Evolutionary conservation across 2,329 filamentous ascomycete species (phyloP).

Genomic region (Tolypocladium tropicale): DNA sequence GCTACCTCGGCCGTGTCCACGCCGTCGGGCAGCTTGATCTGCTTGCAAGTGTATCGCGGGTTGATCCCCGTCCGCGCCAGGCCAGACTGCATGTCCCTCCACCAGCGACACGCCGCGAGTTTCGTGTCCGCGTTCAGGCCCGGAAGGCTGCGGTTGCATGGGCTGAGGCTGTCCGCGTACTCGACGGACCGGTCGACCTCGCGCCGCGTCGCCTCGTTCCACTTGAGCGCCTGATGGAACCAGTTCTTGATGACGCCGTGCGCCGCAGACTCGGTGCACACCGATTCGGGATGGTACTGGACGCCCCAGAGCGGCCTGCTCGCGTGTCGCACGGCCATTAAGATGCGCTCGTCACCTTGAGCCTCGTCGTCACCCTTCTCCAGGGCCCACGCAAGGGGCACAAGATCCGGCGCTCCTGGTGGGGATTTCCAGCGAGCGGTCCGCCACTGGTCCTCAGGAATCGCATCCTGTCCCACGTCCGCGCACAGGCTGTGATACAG

Average conservation of each 20-base stretch:
- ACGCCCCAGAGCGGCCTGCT: constrained; percentile 71
- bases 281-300: constrained; percentile 85
- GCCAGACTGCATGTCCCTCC: constrained; percentile 11
- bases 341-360: constrained; percentile 37
- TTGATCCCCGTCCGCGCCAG: constrained; percentile 19
- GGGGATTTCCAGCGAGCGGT: constrained; percentile 28
- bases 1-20: constrained; percentile 44
- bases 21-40: constrained; percentile 32
- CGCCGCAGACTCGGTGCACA: constrained; percentile 65
- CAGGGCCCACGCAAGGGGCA: constrained; percentile 54
- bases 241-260: constrained; percentile 60
- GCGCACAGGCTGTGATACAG: constrained; percentile 62
- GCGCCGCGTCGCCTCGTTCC: constrained; percentile 35
- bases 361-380: constrained; percentile 26
- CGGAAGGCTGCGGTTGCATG: constrained; percentile 4
- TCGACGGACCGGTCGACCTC: constrained; percentile 1
- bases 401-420: constrained; percentile 26
- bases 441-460: constrained; percentile 25
- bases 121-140: constrained; percentile 9
- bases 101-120: constrained; percentile 11
- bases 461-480: constrained; percentile 38
- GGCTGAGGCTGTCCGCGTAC: constrained; percentile 12
- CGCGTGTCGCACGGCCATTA: constrained; percentile 69
- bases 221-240: constrained; percentile 55
- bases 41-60: constrained; percentile 26